These are phyloP conservation scores for Taphrina sp. DNA, from an alignment of 1,139 yeast genomes.

Conservation along the genomic window DNA sequence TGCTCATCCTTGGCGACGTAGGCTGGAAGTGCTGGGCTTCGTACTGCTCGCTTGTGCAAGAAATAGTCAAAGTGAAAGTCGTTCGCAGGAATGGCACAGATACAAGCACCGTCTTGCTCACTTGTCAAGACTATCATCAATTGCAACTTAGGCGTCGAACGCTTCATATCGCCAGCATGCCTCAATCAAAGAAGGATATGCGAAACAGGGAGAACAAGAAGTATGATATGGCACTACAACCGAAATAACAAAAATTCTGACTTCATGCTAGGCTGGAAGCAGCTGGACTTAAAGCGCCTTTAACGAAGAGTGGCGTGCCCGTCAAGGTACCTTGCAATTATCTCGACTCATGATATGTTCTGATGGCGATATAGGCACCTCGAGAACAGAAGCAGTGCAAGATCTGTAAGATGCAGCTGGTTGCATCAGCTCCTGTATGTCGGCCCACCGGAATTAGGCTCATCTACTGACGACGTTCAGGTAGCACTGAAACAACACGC, in stretches of 20 bases:
- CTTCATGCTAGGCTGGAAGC: constrained; percentile 20
- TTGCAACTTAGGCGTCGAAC: too few relatives aligned
- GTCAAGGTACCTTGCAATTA: too few relatives aligned
- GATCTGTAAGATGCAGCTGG: constrained; percentile 23
- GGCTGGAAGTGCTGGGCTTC: too few relatives aligned
- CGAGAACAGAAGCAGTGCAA: constrained; percentile 30
- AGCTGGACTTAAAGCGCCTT: constrained; percentile 14
- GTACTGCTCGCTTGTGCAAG: too few relatives aligned
- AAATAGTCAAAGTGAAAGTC: too few relatives aligned
- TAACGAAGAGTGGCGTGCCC: constrained; percentile 30
- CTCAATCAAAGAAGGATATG: constrained; percentile 32
- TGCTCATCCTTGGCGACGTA: too few relatives aligned
- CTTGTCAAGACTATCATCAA: too few relatives aligned
- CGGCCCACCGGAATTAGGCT: not conserved
- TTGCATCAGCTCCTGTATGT: constrained; percentile 17
- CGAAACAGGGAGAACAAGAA: constrained; percentile 18
- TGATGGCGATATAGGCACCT: too few relatives aligned
- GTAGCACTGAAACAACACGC: constrained; percentile 22
- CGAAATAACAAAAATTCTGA: not conserved
- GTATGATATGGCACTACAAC: not conserved
- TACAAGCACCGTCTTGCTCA: too few relatives aligned
- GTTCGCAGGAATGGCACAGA: too few relatives aligned
- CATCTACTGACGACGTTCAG: not conserved
- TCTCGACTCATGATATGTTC: too few relatives aligned
- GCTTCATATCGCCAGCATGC: constrained; percentile 14